Evolutionary conservation across 1,139 yeast genomes (phyloP).

Genomic region (Casaregolazyma lundiana): DNA sequence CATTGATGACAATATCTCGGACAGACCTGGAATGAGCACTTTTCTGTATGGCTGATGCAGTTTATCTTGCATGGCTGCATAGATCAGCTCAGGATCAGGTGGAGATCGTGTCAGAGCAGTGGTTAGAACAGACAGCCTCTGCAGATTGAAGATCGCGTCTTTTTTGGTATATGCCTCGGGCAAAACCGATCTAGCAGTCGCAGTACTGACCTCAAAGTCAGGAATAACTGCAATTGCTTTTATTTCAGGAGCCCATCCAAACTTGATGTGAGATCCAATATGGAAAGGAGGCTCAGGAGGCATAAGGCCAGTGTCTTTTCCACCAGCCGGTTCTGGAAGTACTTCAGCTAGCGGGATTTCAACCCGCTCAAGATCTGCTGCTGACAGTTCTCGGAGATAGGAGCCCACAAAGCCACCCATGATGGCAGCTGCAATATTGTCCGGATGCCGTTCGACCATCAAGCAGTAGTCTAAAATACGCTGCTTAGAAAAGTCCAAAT

Average conservation of each 20-base stretch:
- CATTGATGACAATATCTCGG: slow-evolving; percentile 71
- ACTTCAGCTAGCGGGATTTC: slow-evolving; percentile 83
- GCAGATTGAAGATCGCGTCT: slow-evolving; percentile 86
- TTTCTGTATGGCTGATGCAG: slow-evolving; percentile 95
- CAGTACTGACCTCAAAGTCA: slow-evolving; percentile 89
- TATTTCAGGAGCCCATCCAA: slow-evolving; percentile 75
- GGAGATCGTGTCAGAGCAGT: slow-evolving; percentile 80
- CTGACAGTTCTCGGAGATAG: slow-evolving; percentile 72
- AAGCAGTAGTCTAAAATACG: slow-evolving; percentile 90
- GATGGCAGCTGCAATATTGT: slow-evolving; percentile 97
- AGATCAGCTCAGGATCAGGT: slow-evolving; percentile 77
- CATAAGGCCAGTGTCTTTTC: slow-evolving; percentile 56
- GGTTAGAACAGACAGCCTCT: slow-evolving; percentile 67
- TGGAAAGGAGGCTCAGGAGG: slow-evolving; percentile 82
- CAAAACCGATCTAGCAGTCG: slow-evolving; percentile 80
- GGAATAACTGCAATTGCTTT: slow-evolving; percentile 91
- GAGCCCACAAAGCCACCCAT: slow-evolving; percentile 98
- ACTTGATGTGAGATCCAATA: slow-evolving; percentile 86
- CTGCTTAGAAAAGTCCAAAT: slow-evolving; percentile 64
- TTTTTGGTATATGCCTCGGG: slow-evolving; percentile 75
- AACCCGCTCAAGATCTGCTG: slow-evolving; percentile 64
- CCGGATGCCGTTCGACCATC: slow-evolving; percentile 97
- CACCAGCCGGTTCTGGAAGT: slow-evolving; percentile 72
- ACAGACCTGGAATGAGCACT: slow-evolving; percentile 83
- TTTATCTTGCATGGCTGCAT: slow-evolving; percentile 94